These are phyloP conservation scores for Backusella psychrophila DNA, from an alignment of 192 early-diverging fungal species.

Conservation along the genomic window DNA sequence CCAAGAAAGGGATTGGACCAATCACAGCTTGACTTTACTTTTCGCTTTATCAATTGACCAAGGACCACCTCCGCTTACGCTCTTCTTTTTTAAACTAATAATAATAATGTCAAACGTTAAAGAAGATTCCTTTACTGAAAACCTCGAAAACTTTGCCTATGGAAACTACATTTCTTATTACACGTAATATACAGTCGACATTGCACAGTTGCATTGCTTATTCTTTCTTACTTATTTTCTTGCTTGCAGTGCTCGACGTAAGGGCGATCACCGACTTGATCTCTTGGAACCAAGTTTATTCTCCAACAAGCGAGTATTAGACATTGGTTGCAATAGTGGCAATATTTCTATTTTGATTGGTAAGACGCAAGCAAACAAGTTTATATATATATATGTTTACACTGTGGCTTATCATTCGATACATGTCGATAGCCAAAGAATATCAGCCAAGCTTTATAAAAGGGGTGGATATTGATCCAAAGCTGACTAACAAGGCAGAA, in stretches of 20 bases:
- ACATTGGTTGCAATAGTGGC: conserved; percentile 82
- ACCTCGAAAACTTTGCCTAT: conserved; percentile 7
- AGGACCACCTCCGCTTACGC: too few species aligned
- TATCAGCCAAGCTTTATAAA: conserved; percentile 51
- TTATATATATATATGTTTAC: neutral
- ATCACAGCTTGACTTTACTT: neutral
- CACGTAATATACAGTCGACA: conserved; percentile 25
- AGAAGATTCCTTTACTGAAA: neutral
- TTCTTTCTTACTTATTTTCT: neutral
- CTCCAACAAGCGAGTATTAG: conserved; percentile 56
- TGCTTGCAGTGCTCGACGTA: neutral
- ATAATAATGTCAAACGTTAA: neutral
- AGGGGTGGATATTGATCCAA: conserved; percentile 75
- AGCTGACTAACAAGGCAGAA: conserved; percentile 60
- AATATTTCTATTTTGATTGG: conserved; percentile 55
- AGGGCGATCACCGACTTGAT: conserved; percentile 57
- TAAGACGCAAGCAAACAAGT: neutral
- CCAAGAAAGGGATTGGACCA: neutral
- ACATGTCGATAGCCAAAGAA: conserved; percentile 41
- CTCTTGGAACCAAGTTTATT: conserved; percentile 52
- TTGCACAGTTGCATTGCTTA: neutral
- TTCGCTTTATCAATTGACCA: neutral
- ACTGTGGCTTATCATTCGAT: neutral
- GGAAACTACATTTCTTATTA: conserved; percentile 69
- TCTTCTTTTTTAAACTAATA: neutral